phyloP scores from a whole-genome alignment of 176 grass and related monocot genomes.

The Eremochloa ophiuroides region DNA sequence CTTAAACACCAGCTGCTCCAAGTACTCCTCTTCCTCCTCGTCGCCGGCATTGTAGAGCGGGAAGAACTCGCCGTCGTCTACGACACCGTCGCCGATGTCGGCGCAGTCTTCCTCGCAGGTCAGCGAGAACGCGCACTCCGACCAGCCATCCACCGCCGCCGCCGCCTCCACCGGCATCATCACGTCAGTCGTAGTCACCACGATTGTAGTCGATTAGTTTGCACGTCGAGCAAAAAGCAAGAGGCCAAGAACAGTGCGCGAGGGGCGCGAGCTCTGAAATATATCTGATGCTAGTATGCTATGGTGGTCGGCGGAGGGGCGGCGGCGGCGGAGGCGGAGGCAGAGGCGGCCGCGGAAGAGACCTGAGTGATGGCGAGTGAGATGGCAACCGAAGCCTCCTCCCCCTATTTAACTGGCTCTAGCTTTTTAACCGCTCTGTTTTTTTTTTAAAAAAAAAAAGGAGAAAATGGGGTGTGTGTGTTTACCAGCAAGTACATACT shows the following conservation, averaged over 20 bases:
- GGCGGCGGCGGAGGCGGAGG: constrained; percentile 17
- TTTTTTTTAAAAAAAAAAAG: neutral
- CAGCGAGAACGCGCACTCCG: constrained; percentile 57
- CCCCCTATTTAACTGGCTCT: constrained; percentile 33
- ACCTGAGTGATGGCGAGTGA: neutral
- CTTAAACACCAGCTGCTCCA: constrained; percentile 70
- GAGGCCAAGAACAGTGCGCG: constrained; percentile 15
- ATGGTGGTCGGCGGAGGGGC: constrained; percentile 1
- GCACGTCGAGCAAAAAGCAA: neutral
- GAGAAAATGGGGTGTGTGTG: too few relatives aligned
- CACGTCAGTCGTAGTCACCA: neutral
- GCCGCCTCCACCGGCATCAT: constrained; percentile 26
- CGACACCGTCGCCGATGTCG: constrained; percentile 45
- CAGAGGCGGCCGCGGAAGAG: constrained; percentile 22
- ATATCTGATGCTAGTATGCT: neutral
- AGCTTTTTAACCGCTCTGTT: neutral
- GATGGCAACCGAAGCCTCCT: constrained; percentile 13
- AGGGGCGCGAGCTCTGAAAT: neutral
- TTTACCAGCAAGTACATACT: neutral
- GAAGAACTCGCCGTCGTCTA: constrained; percentile 27
- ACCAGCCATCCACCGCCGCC: constrained; percentile 22
- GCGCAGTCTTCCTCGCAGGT: constrained; percentile 71
- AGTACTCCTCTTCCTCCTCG: constrained; percentile 53
- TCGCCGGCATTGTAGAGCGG: constrained; percentile 1
- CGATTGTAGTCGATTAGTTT: neutral